Percentiles rank a stretch among this genome's conserved stretches.
These are phyloP conservation scores for Fusarium virguliforme DNA, from an alignment of 2,329 filamentous ascomycete species.

Conservation along the genomic window DNA sequence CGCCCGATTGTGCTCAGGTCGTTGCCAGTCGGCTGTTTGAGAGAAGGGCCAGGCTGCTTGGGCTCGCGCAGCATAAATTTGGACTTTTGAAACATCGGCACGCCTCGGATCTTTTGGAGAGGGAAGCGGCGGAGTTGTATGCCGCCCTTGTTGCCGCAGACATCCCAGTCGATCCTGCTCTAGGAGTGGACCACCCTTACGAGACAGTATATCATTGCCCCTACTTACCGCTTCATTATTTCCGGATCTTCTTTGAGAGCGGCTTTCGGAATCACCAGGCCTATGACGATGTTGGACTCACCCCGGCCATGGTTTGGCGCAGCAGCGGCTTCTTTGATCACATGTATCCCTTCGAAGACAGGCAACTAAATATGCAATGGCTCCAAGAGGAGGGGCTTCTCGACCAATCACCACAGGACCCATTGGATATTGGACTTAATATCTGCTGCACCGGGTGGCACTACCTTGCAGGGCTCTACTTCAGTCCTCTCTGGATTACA, in stretches of 20 bases:
- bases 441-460: constrained; percentile 11
- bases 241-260: constrained; percentile 5
- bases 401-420: background rate
- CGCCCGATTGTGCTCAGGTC: background rate
- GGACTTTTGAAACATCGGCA: background rate
- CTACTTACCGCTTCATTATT: background rate
- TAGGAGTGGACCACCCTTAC: background rate
- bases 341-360: too few species aligned
- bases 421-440: background rate
- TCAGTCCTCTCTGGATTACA: too few species aligned
- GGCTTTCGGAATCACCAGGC: background rate
- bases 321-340: rapidly evolving
- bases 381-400: background rate
- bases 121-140: background rate
- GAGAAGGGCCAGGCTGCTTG: background rate
- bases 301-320: background rate
- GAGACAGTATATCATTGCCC: background rate
- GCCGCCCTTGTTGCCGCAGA: background rate
- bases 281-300: background rate
- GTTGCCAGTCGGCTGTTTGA: background rate
- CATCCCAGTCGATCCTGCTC: background rate
- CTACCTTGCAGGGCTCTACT: background rate
- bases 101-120: background rate
- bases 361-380: background rate
- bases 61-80: background rate